Conservation (phyloP, 257 asterid species). For the Osmanthus fragrans region DNA sequence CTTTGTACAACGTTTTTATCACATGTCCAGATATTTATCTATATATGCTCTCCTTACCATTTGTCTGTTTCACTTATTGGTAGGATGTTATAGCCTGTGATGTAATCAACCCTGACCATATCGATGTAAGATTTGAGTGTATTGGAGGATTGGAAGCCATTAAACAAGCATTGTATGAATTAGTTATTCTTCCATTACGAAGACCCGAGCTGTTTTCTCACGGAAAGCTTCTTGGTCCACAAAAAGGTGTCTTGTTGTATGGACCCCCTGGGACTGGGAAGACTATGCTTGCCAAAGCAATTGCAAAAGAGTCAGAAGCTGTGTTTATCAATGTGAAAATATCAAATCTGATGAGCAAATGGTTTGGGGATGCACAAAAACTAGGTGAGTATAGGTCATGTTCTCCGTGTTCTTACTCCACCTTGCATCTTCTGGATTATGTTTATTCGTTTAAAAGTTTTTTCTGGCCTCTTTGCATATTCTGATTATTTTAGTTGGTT, state of each 20-base stretch:
- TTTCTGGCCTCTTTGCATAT: not conserved
- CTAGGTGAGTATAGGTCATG: slow-evolving; percentile 50
- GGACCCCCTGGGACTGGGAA: slow-evolving; percentile 99
- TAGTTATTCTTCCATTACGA: slow-evolving; percentile 83
- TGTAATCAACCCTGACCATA: slow-evolving; percentile 81
- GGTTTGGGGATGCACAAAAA: slow-evolving; percentile 98
- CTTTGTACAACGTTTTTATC: not conserved
- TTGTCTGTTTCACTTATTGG: slow-evolving; percentile 18
- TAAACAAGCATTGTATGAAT: slow-evolving; percentile 69
- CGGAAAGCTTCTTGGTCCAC: slow-evolving; percentile 92
- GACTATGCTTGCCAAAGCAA: slow-evolving; percentile 99
- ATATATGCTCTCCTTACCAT: slow-evolving; percentile 9
- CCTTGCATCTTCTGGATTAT: not conserved
- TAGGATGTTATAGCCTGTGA: slow-evolving; percentile 96
- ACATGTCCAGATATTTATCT: slow-evolving; percentile 1
- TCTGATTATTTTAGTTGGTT: not conserved
- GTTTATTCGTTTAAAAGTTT: not conserved
- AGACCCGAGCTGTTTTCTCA: slow-evolving; percentile 91
- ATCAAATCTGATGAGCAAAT: slow-evolving; percentile 95
- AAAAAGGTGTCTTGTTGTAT: slow-evolving; percentile 87
- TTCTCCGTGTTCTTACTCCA: slow-evolving; percentile 13
- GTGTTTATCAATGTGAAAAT: slow-evolving; percentile 80
- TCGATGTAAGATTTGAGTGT: slow-evolving; percentile 71
- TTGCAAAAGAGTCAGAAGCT: slow-evolving; percentile 94
- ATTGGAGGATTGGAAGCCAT: slow-evolving; percentile 91